A percentile compares a stretch with the other conserved stretches of the same genome.
These are phyloP conservation scores for Apophysomyces elegans DNA, from an alignment of 371 early-diverging fungal species.

Conservation along the genomic window DNA sequence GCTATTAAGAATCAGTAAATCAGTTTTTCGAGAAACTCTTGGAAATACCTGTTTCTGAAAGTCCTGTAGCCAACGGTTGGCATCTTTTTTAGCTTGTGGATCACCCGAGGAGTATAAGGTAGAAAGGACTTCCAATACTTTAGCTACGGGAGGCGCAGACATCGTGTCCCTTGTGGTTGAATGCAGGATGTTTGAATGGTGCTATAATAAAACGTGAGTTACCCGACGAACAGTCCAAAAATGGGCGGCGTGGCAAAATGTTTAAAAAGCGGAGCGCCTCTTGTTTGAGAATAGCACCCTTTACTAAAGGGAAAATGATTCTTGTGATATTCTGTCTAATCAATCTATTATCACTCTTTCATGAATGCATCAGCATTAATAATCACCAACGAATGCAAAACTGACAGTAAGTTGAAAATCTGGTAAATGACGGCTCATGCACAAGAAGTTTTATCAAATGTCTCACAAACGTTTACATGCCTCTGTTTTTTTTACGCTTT, in stretches of 20 bases:
- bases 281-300: no score
- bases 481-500: no score
- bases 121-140: constrained; percentile 35
- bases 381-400: no score
- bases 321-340: no score
- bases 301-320: no score
- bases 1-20: constrained; percentile 44
- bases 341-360: no score
- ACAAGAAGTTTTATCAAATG: no score
- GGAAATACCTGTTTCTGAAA: constrained; percentile 86
- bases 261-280: no score
- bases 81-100: constrained; percentile 59
- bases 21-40: neutral
- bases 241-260: constrained; percentile 8
- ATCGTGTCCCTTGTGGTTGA: constrained; percentile 14
- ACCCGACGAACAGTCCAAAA: constrained; percentile 3
- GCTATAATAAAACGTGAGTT: neutral
- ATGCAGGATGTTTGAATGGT: neutral
- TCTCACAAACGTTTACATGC: no score
- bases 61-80: constrained; percentile 80
- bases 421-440: no score
- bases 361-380: no score
- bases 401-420: no score
- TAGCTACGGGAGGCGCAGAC: constrained; percentile 26
- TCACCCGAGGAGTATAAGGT: constrained; percentile 45